Evolutionary conservation across 768 basidiomycete species (phyloP).

Genomic region (Amylocystis lapponica): DNA sequence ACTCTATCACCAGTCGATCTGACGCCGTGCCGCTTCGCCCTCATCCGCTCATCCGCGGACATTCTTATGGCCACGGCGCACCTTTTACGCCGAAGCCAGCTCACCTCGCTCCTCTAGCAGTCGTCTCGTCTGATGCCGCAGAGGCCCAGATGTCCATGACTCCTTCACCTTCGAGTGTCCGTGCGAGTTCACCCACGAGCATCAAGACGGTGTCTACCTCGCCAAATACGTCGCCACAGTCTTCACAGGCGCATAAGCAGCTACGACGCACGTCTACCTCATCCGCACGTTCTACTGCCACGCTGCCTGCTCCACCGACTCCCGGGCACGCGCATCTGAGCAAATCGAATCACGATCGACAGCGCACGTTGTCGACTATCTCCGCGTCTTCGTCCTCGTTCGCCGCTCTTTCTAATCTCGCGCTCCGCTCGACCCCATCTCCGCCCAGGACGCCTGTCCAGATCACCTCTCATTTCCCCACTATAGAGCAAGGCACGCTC

Average conservation of each 20-base stretch:
- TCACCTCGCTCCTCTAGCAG: slow-evolving; percentile 52
- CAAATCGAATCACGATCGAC: slow-evolving; percentile 21
- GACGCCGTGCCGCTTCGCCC: slow-evolving; percentile 44
- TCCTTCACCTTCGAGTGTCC: slow-evolving; percentile 22
- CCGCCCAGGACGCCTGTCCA: slow-evolving; percentile 28
- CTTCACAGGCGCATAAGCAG: slow-evolving; percentile 21
- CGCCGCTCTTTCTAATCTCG: slow-evolving; percentile 21
- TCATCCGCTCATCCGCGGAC: slow-evolving; percentile 73
- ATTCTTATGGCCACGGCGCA: slow-evolving; percentile 48
- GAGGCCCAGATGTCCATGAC: slow-evolving; percentile 39
- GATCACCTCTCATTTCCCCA: slow-evolving; percentile 59
- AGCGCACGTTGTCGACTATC: slow-evolving; percentile 26
- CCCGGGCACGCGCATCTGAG: slow-evolving; percentile 14
- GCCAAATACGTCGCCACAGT: slow-evolving; percentile 20
- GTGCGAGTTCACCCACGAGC: slow-evolving; percentile 31
- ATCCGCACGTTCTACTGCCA: slow-evolving; percentile 53
- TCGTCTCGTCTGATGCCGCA: slow-evolving; percentile 45
- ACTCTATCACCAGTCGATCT: slow-evolving; percentile 40
- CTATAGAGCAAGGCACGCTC: slow-evolving; percentile 46
- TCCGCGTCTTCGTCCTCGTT: slow-evolving; percentile 21
- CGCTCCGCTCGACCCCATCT: slow-evolving; percentile 21
- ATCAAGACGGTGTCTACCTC: slow-evolving; percentile 29
- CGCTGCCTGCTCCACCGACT: slow-evolving; percentile 40
- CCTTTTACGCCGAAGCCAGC: slow-evolving; percentile 36
- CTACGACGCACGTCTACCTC: slow-evolving; percentile 50